These are phyloP conservation scores for Omphalotus guepiniiformis DNA, from an alignment of 768 basidiomycete species.

Conservation along the genomic window DNA sequence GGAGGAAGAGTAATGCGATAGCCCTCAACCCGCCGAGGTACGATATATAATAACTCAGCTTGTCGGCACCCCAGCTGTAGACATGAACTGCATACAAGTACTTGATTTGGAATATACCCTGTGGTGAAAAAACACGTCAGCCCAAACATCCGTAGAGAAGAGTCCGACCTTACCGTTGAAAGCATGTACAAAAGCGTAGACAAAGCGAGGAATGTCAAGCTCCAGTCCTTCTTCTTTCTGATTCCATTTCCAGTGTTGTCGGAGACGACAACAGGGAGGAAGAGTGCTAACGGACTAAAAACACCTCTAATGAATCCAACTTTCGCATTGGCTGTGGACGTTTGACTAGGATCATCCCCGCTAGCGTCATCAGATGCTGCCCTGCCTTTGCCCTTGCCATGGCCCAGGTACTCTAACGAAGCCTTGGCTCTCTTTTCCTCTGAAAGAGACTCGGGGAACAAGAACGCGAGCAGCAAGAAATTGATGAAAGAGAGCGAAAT, in stretches of 20 bases:
- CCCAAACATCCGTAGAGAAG: background rate
- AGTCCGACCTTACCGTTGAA: slow-evolving; percentile 56
- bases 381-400: slow-evolving; percentile 22
- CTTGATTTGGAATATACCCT: slow-evolving; percentile 80
- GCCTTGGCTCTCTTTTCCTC: slow-evolving; percentile 37
- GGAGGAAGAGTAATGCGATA: slow-evolving; percentile 48
- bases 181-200: slow-evolving; percentile 62
- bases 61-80: slow-evolving; percentile 68
- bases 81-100: slow-evolving; percentile 75
- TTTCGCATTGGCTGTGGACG: background rate
- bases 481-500: slow-evolving; percentile 41
- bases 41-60: slow-evolving; percentile 75
- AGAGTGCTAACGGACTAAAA: slow-evolving; percentile 62
- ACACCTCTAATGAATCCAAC: slow-evolving; percentile 33
- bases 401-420: slow-evolving; percentile 10
- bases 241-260: slow-evolving; percentile 31
- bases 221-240: slow-evolving; percentile 67
- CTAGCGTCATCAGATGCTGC: slow-evolving; percentile 17
- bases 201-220: slow-evolving; percentile 64
- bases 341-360: slow-evolving; percentile 16
- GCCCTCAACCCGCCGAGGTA: slow-evolving; percentile 61
- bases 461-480: slow-evolving; percentile 61
- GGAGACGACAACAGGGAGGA: slow-evolving; percentile 54
- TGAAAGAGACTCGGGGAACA: slow-evolving; percentile 63
- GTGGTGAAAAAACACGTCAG: background rate